Percentiles rank a stretch among this genome's conserved stretches.
These are phyloP conservation scores for Endotrypanum monterogeii DNA, from an alignment of 208 protist species.

Conservation along the genomic window DNA sequence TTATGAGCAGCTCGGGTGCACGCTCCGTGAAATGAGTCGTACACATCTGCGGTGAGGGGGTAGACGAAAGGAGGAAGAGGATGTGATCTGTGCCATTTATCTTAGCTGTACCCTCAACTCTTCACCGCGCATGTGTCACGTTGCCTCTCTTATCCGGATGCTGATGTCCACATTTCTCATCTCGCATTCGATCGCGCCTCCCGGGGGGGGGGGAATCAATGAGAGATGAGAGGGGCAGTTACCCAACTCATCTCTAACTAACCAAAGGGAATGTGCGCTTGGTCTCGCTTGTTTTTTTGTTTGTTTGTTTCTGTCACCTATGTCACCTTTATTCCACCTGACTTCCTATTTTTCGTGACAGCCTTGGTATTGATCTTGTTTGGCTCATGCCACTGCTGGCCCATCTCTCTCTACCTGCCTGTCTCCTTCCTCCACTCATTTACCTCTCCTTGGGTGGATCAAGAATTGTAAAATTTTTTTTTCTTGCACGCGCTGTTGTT, in stretches of 20 bases:
- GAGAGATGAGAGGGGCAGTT: background rate
- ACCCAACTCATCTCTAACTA: background rate
- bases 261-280: background rate
- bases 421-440: too few species aligned
- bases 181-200: background rate
- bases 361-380: background rate
- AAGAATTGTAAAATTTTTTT: too few species aligned
- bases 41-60: background rate
- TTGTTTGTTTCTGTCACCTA: background rate
- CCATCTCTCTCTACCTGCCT: background rate
- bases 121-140: background rate
- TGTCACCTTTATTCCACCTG: background rate
- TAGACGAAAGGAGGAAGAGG: background rate
- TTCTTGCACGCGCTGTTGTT: too few species aligned
- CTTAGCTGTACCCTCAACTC: background rate
- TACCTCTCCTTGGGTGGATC: too few species aligned
- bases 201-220: background rate
- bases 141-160: background rate
- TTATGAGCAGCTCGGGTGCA: background rate
- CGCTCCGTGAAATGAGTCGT: background rate
- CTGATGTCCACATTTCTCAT: background rate
- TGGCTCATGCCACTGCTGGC: background rate
- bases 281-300: background rate
- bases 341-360: background rate
- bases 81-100: background rate